phyloP scores from a whole-genome alignment of 352 stramenopile species.

The Aphanomyces astaci region DNA sequence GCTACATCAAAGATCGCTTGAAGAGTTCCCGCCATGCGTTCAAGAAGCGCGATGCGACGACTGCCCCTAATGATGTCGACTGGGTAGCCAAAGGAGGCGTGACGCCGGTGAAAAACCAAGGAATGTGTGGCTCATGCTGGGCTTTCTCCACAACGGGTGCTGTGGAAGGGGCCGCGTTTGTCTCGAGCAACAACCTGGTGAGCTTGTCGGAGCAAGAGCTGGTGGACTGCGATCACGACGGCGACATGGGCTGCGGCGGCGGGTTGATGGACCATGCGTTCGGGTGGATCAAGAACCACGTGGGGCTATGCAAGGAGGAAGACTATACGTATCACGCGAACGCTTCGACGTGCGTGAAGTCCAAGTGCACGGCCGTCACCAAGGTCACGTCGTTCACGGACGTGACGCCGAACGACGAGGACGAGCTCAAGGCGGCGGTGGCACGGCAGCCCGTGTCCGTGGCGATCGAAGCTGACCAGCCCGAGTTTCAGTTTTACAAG shows the following conservation, averaged over 20 bases:
- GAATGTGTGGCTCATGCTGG: conserved; percentile 86
- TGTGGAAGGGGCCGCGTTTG: conserved; percentile 95
- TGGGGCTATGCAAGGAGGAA: conserved; percentile 88
- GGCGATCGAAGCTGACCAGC: conserved; percentile 91
- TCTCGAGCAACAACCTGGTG: conserved; percentile 86
- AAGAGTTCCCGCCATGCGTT: neutral
- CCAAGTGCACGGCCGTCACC: conserved; percentile 73
- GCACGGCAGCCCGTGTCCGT: conserved; percentile 91
- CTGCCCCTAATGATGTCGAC: conserved; percentile 33
- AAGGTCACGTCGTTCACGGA: conserved; percentile 87
- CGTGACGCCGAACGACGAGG: conserved; percentile 71
- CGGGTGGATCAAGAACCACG: conserved; percentile 88
- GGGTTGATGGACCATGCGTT: conserved; percentile 98
- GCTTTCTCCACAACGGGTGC: conserved; percentile 96
- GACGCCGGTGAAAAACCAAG: conserved; percentile 94
- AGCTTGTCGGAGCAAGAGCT: conserved; percentile 97
- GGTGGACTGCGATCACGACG: conserved; percentile 91
- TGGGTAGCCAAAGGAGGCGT: conserved; percentile 23
- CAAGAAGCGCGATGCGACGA: neutral
- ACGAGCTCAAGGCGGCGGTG: conserved; percentile 86
- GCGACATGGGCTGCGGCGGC: conserved; percentile 95
- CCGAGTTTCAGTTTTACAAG: conserved; percentile 96
- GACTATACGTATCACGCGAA: conserved; percentile 92
- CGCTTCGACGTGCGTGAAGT: conserved; percentile 46
- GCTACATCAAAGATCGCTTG: conserved; percentile 24